A percentile compares a stretch with the other conserved stretches of the same genome.
These are phyloP conservation scores for Nicotiana noctiflora DNA, from an alignment of 257 asterid species.

Conservation along the genomic window DNA sequence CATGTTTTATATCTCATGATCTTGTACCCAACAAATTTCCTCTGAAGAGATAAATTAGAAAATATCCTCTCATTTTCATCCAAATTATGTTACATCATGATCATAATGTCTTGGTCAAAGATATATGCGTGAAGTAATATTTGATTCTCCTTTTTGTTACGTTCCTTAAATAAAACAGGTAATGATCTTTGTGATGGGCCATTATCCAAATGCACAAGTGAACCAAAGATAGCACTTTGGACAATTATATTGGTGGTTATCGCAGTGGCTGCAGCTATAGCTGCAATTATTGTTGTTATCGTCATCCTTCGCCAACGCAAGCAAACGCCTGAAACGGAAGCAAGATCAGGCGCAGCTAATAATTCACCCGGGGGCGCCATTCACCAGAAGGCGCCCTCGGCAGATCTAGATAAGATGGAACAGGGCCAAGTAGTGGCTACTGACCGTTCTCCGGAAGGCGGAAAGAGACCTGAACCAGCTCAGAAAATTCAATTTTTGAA, in stretches of 20 bases:
- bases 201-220: constrained; percentile 31
- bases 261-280: constrained; percentile 31
- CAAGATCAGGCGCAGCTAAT: background rate
- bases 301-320: constrained; percentile 46
- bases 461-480: constrained; percentile 26
- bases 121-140: background rate
- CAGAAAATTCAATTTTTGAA: constrained; percentile 54
- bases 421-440: constrained; percentile 25
- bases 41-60: too few species aligned
- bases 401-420: constrained; percentile 44
- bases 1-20: background rate
- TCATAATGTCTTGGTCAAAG: background rate
- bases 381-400: constrained; percentile 3
- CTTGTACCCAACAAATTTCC: background rate
- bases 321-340: constrained; percentile 11
- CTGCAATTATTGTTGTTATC: constrained; percentile 41
- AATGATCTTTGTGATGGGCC: constrained; percentile 62
- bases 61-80: background rate
- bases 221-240: constrained; percentile 23
- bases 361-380: background rate
- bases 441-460: background rate
- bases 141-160: background rate
- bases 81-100: background rate
- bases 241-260: constrained; percentile 28
- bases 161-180: constrained; percentile 28